These are phyloP conservation scores for Colletotrichum viniferum DNA, from an alignment of 2,329 filamentous ascomycete genomes.

Conservation along the genomic window DNA sequence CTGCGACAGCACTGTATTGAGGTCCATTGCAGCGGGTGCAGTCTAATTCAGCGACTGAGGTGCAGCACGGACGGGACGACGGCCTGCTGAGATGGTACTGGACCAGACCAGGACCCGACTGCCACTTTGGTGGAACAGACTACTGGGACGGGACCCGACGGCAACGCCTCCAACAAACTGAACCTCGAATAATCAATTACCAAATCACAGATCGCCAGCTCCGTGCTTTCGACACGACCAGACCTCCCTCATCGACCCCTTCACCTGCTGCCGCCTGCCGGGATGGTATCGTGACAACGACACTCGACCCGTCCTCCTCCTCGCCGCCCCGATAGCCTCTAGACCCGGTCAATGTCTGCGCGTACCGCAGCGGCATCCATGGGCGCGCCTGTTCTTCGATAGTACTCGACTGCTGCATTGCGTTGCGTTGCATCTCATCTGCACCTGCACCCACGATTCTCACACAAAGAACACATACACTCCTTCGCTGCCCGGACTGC, in stretches of 20 bases:
- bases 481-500: neutral
- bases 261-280: neutral
- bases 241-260: neutral
- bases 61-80: neutral
- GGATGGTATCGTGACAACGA: neutral
- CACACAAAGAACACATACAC: neutral
- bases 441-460: neutral
- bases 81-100: neutral
- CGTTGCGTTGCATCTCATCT: neutral
- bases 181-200: neutral
- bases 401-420: slow-evolving; percentile 8
- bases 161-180: neutral
- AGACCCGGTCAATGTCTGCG: slow-evolving; percentile 12
- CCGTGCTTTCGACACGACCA: neutral
- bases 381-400: slow-evolving; percentile 16
- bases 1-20: neutral
- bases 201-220: neutral
- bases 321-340: neutral
- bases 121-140: neutral
- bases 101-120: neutral
- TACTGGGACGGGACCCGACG: neutral
- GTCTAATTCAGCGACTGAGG: neutral
- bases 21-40: neutral
- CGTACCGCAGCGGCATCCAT: slow-evolving; percentile 9
- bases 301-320: neutral